Base-by-base conservation (phyloP, 2,329 filamentous ascomycete genomes). In the Fusarium continuum region DNA sequence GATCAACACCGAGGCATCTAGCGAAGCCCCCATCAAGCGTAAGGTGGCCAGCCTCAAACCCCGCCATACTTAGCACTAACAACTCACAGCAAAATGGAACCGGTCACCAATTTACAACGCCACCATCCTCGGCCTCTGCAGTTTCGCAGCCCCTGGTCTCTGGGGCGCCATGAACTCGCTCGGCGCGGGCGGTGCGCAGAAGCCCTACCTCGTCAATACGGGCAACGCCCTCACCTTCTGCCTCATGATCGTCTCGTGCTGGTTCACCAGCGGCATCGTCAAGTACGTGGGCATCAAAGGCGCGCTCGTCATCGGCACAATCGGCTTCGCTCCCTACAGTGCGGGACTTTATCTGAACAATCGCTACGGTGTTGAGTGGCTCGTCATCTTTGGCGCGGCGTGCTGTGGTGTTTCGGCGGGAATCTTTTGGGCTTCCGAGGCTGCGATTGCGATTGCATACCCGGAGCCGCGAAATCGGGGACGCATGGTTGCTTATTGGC, bases 401-500 rank as follows among this genome's bases (percentile, higher is more conserved):
- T 74, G 73, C 22, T 81, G 79, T 45, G 79, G 79, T 8, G 47
- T 77, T 10, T 76, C 76, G 0, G 78, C 76, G 0, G 74, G 73
- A 0, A 71, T 76, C 0, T 65, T 78, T 7, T 78, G 76, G 76
- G 73, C 75, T 0, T 65, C 74, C 2, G 73, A 78, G 35, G 73
- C 69, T 0, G 72, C 71, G 2, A 74, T 78, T 10, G 75, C 72
- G 0, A 81, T 91, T 8, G 80, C 83, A 0, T 91, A 91, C 59
- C 88, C 88, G 0, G 88, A 91, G 58, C 86, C 87, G 0, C 82
- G 82, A 47, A 88, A 88, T 25, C 80, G 84, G 62, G 87, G 85
- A 0, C 79, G 79, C 2, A 82, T 85, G 40, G 76, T 91, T 0
- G 88, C 87, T 0, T 85, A 88, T 64, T 91, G 88, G 88, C 78